Evolutionary conservation across 257 asterid species (phyloP).

Genomic region (Nicotiana benthamiana): DNA sequence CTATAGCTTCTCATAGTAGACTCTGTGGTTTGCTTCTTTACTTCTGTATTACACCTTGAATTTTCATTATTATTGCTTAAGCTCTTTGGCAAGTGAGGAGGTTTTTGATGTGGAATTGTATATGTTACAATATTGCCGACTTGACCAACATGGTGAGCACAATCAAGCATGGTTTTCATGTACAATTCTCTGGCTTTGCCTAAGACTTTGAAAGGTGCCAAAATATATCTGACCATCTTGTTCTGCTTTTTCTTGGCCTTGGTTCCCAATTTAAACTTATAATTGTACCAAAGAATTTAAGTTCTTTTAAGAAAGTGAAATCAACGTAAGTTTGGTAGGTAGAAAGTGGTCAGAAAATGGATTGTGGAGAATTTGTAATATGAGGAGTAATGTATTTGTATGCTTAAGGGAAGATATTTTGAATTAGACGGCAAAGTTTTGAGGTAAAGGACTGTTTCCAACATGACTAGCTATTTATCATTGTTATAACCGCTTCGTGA

Average conservation of each 20-base stretch:
- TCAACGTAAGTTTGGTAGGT: too few relatives aligned
- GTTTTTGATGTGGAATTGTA: background rate
- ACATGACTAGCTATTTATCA: background rate
- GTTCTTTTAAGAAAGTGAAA: background rate
- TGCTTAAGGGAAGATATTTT: background rate
- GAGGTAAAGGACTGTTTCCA: background rate
- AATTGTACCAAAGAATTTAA: background rate
- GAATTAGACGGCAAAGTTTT: background rate
- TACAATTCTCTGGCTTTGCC: constrained; percentile 7
- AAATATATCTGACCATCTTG: background rate
- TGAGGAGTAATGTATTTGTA: background rate
- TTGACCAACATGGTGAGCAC: constrained; percentile 15
- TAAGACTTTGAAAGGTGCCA: constrained; percentile 1
- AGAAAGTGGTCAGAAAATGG: background rate
- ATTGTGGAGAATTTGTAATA: background rate
- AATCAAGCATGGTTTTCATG: constrained; percentile 13
- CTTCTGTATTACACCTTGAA: background rate
- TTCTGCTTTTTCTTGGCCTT: constrained; percentile 6
- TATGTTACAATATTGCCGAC: background rate
- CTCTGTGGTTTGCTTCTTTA: background rate
- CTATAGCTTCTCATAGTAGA: background rate
- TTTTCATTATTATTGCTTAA: too few relatives aligned
- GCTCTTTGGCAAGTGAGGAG: background rate
- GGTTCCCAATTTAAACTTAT: constrained; percentile 1
- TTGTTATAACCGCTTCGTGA: background rate